Base-by-base conservation (phyloP, 805 yeast genomes). In the Metschnikowia amazonensis region DNA sequence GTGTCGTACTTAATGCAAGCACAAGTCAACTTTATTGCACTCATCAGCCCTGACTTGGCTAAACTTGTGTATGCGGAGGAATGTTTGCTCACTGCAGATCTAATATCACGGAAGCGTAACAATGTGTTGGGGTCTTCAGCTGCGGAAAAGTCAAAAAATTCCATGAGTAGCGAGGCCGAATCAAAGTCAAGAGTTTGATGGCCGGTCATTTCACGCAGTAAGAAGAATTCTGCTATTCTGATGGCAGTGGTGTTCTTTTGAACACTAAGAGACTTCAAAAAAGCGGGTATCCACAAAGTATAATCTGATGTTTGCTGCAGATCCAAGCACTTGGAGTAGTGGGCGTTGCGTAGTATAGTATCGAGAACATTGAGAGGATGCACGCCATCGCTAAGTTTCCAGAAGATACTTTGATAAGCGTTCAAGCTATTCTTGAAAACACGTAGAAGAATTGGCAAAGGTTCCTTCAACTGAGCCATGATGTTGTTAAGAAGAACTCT, bases 291-390 rank as follows among this genome's bases (percentile, higher is more conserved):
- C 90, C 90, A 84, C 29, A 16, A 21, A 6, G 42, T 39, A 13
- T 21, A 31, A n/a, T 68, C 62, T 2, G 78, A 56, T 45, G 80
- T 50, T 56, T 80, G 81, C 28, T 63, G 62, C 10, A 59, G 49
- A 1, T 43, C 16, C 24, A 82, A 57, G 42, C 61, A 65, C 14
- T 63, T 64, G 0, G 67, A 56, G 52, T 71, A 80, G 38, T 69
- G 63, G 1, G 82, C 80, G 53, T 77, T 81, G 16, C 76, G 75
- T 38, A 84, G 71, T 1, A 84, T 68, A 14, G 80, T 72, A 51
- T 84, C 89, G 42, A 85, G 60, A 36, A 82, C 67, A 48, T 80
- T 81, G 24, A 70, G 72, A 48, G 75, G 77, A 2, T 77, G 76
- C 48, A 68, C 75, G 0, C 86, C 87, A 1, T 75, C 65, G 3